A percentile compares a stretch with the other conserved stretches of the same genome.
These are phyloP conservation scores for Magnolia officinalis DNA, from an alignment of 164 flowering plant species.

Conservation along the genomic window DNA sequence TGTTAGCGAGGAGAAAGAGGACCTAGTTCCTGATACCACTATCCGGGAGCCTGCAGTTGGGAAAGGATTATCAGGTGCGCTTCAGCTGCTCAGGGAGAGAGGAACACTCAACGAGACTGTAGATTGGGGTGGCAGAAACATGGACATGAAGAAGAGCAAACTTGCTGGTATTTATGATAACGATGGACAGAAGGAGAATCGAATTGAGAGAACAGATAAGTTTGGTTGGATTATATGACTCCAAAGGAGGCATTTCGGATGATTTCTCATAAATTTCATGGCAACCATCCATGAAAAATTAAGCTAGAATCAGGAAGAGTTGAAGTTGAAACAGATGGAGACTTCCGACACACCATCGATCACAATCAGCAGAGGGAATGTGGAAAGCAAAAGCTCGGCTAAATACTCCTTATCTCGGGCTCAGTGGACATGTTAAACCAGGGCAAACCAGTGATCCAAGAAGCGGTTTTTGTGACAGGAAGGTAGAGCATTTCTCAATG, in stretches of 20 bases:
- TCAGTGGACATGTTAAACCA: constrained; percentile 87
- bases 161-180: constrained; percentile 78
- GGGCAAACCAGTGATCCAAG: constrained; percentile 91
- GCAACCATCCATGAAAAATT: constrained; percentile 95
- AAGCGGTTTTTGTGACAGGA: constrained; percentile 65
- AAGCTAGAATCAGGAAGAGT: constrained; percentile 92
- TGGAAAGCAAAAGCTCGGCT: constrained; percentile 81
- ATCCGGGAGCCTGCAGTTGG: constrained; percentile 83
- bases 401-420: constrained; percentile 82
- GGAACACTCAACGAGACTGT: constrained; percentile 92
- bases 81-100: constrained; percentile 76
- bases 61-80: constrained; percentile 82
- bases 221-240: constrained; percentile 90
- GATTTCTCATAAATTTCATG: constrained; percentile 93
- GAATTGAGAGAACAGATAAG: constrained; percentile 84
- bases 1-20: constrained; percentile 41
- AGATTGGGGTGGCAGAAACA: constrained; percentile 98
- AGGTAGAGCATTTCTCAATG: too few species aligned
- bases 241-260: constrained; percentile 95
- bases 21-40: constrained; percentile 60
- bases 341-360: constrained; percentile 83
- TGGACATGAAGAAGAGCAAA: constrained; percentile 98
- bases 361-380: constrained; percentile 85
- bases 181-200: constrained; percentile 64
- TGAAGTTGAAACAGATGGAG: constrained; percentile 92